Percentiles rank a stretch among this genome's conserved stretches.
phyloP scores from a whole-genome alignment of 768 basidiomycete genomes.

The Cantharellus anzutake region DNA sequence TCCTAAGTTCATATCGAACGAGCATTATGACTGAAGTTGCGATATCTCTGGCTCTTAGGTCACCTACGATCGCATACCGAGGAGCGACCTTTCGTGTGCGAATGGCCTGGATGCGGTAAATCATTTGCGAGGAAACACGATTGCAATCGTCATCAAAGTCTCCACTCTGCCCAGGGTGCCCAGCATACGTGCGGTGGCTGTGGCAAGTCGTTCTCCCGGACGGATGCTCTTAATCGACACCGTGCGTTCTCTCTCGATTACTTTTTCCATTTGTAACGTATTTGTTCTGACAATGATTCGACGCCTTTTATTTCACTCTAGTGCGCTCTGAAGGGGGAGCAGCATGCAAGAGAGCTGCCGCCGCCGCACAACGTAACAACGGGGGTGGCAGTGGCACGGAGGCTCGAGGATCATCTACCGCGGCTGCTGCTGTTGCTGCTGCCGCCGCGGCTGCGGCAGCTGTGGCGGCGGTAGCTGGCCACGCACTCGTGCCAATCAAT shows the following conservation, averaged over 20 bases:
- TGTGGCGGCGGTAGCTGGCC: not conserved
- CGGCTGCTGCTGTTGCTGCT: not conserved
- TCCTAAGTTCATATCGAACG: constrained; percentile 4
- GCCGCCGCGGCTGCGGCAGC: not conserved
- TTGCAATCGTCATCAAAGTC: constrained; percentile 91
- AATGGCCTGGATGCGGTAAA: constrained; percentile 87
- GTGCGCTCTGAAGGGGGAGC: not conserved
- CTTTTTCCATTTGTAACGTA: not conserved
- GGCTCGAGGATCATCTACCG: not conserved
- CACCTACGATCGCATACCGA: constrained; percentile 91
- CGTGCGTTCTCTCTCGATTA: constrained; percentile 30
- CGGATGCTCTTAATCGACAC: constrained; percentile 72
- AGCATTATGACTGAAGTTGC: not conserved
- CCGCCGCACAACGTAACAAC: not conserved
- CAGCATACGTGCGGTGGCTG: constrained; percentile 81
- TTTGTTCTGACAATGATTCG: not conserved
- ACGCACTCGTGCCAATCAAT: too few species aligned
- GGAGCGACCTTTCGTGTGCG: constrained; percentile 84
- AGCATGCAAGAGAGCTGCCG: not conserved
- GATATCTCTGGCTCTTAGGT: constrained; percentile 26
- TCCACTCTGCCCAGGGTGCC: constrained; percentile 69
- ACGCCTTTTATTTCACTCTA: not conserved
- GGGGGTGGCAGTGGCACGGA: not conserved
- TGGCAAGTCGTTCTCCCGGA: constrained; percentile 82
- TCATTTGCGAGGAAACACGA: constrained; percentile 92